Evolutionary conservation across 2,329 filamentous ascomycete species (phyloP).

Genomic region (Fusarium sp.): DNA sequence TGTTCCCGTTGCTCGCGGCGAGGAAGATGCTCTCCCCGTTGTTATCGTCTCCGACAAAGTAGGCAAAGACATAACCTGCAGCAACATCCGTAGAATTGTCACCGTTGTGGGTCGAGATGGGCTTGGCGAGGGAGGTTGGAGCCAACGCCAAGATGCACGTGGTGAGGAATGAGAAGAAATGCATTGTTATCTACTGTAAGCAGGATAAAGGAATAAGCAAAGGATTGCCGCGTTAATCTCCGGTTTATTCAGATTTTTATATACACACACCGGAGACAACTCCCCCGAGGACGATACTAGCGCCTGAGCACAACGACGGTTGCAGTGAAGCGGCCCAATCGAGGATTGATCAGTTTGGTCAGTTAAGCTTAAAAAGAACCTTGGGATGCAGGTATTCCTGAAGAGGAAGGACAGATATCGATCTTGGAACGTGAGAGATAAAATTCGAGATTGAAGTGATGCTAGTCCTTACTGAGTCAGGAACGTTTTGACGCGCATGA

Average conservation of each 20-base stretch:
- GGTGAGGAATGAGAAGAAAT: not conserved
- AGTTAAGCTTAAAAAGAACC: constrained; percentile 14
- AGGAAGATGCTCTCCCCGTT: constrained; percentile 11
- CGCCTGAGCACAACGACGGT: not conserved
- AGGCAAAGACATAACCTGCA: constrained; percentile 9
- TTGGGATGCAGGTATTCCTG: constrained; percentile 5
- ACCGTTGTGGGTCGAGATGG: not conserved
- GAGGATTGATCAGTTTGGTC: not conserved
- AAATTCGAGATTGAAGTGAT: not conserved
- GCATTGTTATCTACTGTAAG: not conserved
- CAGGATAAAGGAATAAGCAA: not conserved
- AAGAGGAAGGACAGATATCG: not conserved
- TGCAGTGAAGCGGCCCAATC: not conserved
- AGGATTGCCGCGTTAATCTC: not conserved
- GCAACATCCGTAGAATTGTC: not conserved
- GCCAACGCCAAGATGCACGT: constrained; percentile 12
- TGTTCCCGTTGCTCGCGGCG: constrained; percentile 5
- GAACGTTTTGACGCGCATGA: not conserved
- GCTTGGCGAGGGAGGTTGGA: constrained; percentile 10
- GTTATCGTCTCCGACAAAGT: constrained; percentile 10
- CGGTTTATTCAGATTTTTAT: not conserved
- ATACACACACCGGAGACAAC: not conserved
- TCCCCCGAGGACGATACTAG: not conserved
- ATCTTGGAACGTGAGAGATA: constrained; percentile 1
- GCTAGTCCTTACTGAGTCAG: not conserved